These are phyloP conservation scores for Penicillium verhagenii DNA, from an alignment of 495 filamentous ascomycete species.

Conservation along the genomic window DNA sequence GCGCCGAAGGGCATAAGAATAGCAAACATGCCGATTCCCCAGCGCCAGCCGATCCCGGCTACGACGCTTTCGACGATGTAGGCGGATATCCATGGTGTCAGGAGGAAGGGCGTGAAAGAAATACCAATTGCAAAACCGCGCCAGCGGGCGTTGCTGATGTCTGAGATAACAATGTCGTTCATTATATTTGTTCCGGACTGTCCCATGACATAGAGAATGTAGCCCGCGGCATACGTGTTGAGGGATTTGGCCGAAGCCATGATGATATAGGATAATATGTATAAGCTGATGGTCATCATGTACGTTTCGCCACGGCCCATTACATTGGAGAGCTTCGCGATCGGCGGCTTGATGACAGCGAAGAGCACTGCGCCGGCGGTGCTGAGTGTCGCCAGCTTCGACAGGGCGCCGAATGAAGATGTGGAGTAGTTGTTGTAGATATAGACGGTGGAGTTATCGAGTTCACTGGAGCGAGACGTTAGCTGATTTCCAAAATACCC, in stretches of 20 bases:
- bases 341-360: conserved; percentile 45
- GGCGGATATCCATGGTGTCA: conserved; percentile 45
- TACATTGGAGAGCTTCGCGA: conserved; percentile 50
- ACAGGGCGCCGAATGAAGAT: conserved; percentile 42
- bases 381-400: conserved; percentile 40
- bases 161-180: conserved; percentile 47
- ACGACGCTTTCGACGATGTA: conserved; percentile 47
- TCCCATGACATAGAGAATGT: conserved; percentile 45
- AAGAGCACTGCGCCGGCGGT: conserved; percentile 47
- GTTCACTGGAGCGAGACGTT: conserved; percentile 23
- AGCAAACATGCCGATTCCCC: conserved; percentile 52
- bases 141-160: conserved; percentile 46
- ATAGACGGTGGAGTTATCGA: conserved; percentile 49
- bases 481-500: neutral
- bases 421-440: conserved; percentile 48
- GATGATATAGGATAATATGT: conserved; percentile 46
- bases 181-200: conserved; percentile 47
- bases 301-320: conserved; percentile 47
- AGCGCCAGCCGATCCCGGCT: conserved; percentile 48
- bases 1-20: conserved; percentile 49
- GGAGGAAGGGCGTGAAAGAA: conserved; percentile 45
- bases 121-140: conserved; percentile 45
- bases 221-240: conserved; percentile 44
- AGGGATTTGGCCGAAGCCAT: conserved; percentile 45
- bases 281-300: conserved; percentile 41